Evolutionary conservation across 2,329 filamentous ascomycete genomes (phyloP).

Genomic region (Phaeoacremonium minimum): DNA sequence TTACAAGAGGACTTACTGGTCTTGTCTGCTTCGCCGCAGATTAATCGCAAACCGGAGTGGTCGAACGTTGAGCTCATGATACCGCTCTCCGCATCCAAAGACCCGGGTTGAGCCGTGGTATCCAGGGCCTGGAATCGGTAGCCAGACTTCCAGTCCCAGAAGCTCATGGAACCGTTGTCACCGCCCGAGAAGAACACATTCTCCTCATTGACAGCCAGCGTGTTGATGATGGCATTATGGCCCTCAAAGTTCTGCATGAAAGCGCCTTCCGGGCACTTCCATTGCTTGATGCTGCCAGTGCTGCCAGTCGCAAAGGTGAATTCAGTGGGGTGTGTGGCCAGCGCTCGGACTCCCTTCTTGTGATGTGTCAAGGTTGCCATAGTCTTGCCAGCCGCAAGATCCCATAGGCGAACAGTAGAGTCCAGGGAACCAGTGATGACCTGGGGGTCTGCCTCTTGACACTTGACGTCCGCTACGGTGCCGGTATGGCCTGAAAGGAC

Average conservation of each 20-base stretch:
- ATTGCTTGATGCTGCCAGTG: slow-evolving; percentile 95
- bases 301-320: slow-evolving; percentile 95
- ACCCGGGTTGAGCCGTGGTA: slow-evolving; percentile 89
- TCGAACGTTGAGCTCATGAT: slow-evolving; percentile 95
- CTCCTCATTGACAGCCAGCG: slow-evolving; percentile 86
- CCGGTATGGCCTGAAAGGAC: slow-evolving; percentile 87
- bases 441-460: slow-evolving; percentile 94
- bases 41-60: slow-evolving; percentile 78
- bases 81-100: slow-evolving; percentile 87
- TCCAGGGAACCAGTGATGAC: slow-evolving; percentile 93
- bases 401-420: slow-evolving; percentile 87
- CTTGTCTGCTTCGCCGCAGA: slow-evolving; percentile 95
- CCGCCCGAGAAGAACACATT: slow-evolving; percentile 93
- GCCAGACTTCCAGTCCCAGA: slow-evolving; percentile 99
- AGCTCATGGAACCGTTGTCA: slow-evolving; percentile 93
- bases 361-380: slow-evolving; percentile 97
- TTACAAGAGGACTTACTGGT: slow-evolving; percentile 56
- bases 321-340: slow-evolving; percentile 82
- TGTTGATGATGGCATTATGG: slow-evolving; percentile 95
- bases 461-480: slow-evolving; percentile 84
- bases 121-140: slow-evolving; percentile 87
- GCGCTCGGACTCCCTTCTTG: slow-evolving; percentile 89
- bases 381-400: slow-evolving; percentile 91
- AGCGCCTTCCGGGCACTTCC: slow-evolving; percentile 95
- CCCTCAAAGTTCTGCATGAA: slow-evolving; percentile 99